These are phyloP conservation scores for Mortierella alpina DNA, from an alignment of 192 early-diverging fungal species.

Conservation along the genomic window DNA sequence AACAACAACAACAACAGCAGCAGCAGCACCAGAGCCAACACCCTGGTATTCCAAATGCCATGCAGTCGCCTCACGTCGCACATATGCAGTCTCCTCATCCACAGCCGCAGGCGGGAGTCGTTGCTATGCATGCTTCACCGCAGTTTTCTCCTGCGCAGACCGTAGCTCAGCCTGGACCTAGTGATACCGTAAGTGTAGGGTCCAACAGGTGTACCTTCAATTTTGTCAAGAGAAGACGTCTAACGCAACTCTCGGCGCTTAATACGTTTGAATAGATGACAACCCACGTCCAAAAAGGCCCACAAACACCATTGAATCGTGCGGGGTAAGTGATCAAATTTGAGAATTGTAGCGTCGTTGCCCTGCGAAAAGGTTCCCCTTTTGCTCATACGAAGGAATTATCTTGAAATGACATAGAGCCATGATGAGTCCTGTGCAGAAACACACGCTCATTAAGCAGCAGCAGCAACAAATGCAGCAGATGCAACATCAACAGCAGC, in stretches of 20 bases:
- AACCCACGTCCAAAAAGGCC: constrained; percentile 14
- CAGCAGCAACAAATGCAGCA: constrained; percentile 35
- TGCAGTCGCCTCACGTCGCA: constrained; percentile 31
- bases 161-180: constrained; percentile 6
- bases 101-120: constrained; percentile 14
- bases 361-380: neutral
- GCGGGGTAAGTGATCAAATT: constrained; percentile 7
- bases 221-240: neutral
- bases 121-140: constrained; percentile 33
- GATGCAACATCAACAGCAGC: constrained; percentile 31
- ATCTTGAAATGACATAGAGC: constrained; percentile 2
- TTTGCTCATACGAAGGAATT: neutral
- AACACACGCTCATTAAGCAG: constrained; percentile 9
- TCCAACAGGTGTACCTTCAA: neutral
- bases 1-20: constrained; percentile 13
- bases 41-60: constrained; percentile 22
- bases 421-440: constrained; percentile 29
- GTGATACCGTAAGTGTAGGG: constrained; percentile 25
- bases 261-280: constrained; percentile 4
- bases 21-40: neutral
- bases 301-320: constrained; percentile 13
- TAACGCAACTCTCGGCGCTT: neutral
- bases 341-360: neutral
- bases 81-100: constrained; percentile 32
- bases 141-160: constrained; percentile 35